Evolutionary conservation across 1,284 basidiomycete genomes (phyloP), one percentile per base, ranked within the genome.

Genomic region (Volvariella volvacea): DNA sequence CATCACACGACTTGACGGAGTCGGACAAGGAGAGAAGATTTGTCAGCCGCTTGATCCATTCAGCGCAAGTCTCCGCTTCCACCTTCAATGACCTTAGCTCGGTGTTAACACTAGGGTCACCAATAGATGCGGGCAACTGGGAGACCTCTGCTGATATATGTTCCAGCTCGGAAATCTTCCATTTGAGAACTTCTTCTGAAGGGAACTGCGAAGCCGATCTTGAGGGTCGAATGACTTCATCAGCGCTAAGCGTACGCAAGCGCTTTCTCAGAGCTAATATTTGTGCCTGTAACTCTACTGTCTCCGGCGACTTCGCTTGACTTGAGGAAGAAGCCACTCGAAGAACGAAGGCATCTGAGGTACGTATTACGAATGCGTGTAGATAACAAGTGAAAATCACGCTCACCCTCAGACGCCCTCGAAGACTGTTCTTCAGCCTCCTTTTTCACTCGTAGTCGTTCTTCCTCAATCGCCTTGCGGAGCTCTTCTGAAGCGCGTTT

Each of bases 161-260:
- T 2, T 64, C 55, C 49, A 86, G 74, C n/a, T 68, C 66, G 37
- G 62, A 50, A 7, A 65, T 65, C 57, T 82, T 70, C 44, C 58
- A 60, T 17, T 64, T 60, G 12, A 68, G 66, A 30, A 72, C 65
- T 3, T 73, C 71, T 48, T 67, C 52, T 9, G 64, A 70, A 1
- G 84, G 85, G 32, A 89, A 67, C 34, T 66, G 60, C 9, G 66
- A 48, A 21, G 69, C 66, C n/a, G 59, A 36, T 46, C 56, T 59
- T 10, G 53, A 58, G 16, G 79, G 74, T 17, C 67, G 66, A 15
- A 74, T 71, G 12, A 71, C 56, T 40, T 76, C 74, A 46, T 77
- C 75, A 47, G 88, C 74, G 46, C 69, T 73, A 46, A 88, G 67
- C 4, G 77, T 74, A 39, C 72, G 72, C 22, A 88, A 63, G n/a